A percentile compares a stretch with the other conserved stretches of the same genome.
Conservation (phyloP, 2,329 filamentous ascomycete species). For the Bipolaris cookei region DNA sequence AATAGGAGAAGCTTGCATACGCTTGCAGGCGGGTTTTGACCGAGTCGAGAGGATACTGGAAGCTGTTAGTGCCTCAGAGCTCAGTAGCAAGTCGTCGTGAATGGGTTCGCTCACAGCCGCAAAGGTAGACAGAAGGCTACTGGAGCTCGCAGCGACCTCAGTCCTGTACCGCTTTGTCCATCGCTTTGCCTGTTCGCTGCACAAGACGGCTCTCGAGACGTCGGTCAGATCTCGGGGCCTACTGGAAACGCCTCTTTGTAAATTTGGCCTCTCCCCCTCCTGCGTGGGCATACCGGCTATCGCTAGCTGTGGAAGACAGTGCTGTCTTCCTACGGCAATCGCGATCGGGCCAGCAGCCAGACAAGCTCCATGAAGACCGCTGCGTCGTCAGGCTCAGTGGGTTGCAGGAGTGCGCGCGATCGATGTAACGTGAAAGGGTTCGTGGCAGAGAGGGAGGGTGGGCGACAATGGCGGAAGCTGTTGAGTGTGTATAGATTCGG, state of each 20-base stretch:
- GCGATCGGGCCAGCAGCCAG: constrained; percentile 61
- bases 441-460: constrained; percentile 18
- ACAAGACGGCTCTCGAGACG: constrained; percentile 43
- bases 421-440: constrained; percentile 10
- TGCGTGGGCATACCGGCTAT: constrained; percentile 54
- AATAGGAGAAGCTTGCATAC: constrained; percentile 34
- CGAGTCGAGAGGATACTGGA: constrained; percentile 79
- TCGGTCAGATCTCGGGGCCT: constrained; percentile 50
- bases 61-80: constrained; percentile 26
- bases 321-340: constrained; percentile 65
- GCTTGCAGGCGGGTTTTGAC: constrained; percentile 91
- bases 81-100: too few relatives aligned
- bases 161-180: constrained; percentile 80
- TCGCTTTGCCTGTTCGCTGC: constrained; percentile 54
- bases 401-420: constrained; percentile 20
- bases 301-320: constrained; percentile 58
- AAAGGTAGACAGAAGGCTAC: constrained; percentile 79
- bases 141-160: constrained; percentile 77
- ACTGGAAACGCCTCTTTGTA: constrained; percentile 28
- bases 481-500: constrained; percentile 25
- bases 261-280: constrained; percentile 30
- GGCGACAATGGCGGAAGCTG: constrained; percentile 39
- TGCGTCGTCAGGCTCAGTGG: constrained; percentile 28
- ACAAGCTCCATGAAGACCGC: constrained; percentile 61
- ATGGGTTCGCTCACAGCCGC: constrained; percentile 60